Base-by-base conservation (phyloP, 257 asterid genomes). In the Cordia subcordata region DNA sequence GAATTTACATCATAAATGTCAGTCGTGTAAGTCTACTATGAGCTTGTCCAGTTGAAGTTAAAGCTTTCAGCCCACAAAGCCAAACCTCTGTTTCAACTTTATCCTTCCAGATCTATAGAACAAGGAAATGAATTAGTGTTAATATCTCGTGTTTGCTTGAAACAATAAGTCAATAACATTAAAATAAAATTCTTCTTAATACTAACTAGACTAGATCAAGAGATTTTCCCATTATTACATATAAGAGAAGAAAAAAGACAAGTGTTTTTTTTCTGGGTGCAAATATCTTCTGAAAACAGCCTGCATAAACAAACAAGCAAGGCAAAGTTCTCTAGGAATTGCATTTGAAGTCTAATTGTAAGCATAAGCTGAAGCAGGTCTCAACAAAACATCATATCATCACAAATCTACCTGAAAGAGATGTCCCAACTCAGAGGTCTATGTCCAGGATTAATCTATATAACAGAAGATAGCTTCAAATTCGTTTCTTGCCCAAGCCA, bases 141-240 rank as follows among this genome's bases (percentile, higher is more conserved):
- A 51, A 11, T 51, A 15, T n/a, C 53, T 45, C 59, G 12, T 23
- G 57, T 42, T 20, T 45, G 9, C 42, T 53, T 47, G 19, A 47
- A 8, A n/a, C 15, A n/a, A 40, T 20, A 18, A 14, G 17, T 17
- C 16, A n/a, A n/a, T n/a, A n/a, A n/a, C n/a, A n/a, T n/a, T n/a
- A 11, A 12, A 49, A n/a, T 8, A 22, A 49, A 12, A 3, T n/a
- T 0, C 23, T 11, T 22, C 57, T 1, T n/a, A 58, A 37, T 15
- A 78, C 99, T 73, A n/a, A n/a, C n/a, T n/a, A n/a, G 21, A 92
- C 99, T 93, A 92, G 79, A 72, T 92, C 99, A 16, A 92, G 91
- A 53, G 97, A 88, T 80, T 39, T 92, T 97, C 0, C 96, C 97
- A 69, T 81, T 83, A 68, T 83, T 82, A 71, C 86, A 82, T 72